Percentiles rank a stretch among this genome's conserved stretches.
Conservation (phyloP, 495 filamentous ascomycete genomes). For the Xylaria palmicola region DNA sequence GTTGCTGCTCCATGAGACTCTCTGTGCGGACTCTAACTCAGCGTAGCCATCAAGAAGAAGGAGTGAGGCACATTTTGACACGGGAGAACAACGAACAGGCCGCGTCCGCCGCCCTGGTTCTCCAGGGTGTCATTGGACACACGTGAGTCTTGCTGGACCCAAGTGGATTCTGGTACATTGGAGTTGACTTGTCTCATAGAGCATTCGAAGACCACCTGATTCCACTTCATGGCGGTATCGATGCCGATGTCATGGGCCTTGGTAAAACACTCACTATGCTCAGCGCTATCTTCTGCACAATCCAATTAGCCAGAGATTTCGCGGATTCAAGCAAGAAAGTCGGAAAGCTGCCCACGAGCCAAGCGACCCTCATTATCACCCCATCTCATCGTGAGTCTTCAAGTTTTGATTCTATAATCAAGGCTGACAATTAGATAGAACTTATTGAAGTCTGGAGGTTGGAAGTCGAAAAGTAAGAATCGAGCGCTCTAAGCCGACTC, state of each 20-base stretch:
- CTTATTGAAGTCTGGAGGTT: not conserved
- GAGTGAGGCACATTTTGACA: not conserved
- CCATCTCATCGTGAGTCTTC: not conserved
- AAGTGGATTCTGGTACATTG: too few relatives aligned
- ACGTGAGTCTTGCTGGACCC: too few relatives aligned
- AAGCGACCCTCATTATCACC: not conserved
- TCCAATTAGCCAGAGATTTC: not conserved
- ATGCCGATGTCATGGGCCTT: slow-evolving; percentile 1
- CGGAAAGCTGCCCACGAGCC: not conserved
- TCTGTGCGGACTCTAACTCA: too few relatives aligned
- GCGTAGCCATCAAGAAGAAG: not conserved
- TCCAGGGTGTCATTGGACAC: not conserved
- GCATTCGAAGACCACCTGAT: too few relatives aligned
- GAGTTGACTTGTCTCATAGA: too few relatives aligned
- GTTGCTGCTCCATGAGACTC: not conserved
- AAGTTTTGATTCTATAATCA: not conserved
- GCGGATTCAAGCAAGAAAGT: not conserved
- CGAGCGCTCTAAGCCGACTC: not conserved
- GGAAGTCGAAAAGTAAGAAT: not conserved
- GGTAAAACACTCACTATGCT: slow-evolving; percentile 7
- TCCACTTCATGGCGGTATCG: not conserved
- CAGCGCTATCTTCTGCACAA: not conserved
- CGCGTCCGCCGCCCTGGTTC: not conserved
- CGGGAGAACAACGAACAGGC: not conserved
- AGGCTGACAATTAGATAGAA: not conserved